Conservation (phyloP, 2,329 filamentous ascomycete species). For the Rhynchosporium secalis region DNA sequence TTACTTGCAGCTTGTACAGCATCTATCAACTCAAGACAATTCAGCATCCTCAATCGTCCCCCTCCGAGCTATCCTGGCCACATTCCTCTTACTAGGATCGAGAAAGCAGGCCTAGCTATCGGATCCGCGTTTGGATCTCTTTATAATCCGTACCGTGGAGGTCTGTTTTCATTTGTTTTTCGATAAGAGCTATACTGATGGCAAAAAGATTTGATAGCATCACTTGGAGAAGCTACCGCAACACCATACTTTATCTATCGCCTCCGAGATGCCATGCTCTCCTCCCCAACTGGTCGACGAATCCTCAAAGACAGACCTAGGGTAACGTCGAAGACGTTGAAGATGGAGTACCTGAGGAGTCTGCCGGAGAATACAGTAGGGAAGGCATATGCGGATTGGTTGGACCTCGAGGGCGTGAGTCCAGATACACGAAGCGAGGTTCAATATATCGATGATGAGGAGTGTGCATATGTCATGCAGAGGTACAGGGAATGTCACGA, state of each 20-base stretch:
- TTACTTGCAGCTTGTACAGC: conserved; percentile 32
- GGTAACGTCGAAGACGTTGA: conserved; percentile 72
- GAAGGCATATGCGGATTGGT: conserved; percentile 79
- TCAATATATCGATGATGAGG: conserved; percentile 88
- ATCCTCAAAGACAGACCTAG: conserved; percentile 89
- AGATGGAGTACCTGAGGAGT: conserved; percentile 65
- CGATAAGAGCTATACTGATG: neutral
- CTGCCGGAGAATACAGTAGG: conserved; percentile 77
- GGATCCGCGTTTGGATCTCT: conserved; percentile 64
- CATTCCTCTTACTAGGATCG: conserved; percentile 78
- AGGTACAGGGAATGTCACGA: conserved; percentile 96
- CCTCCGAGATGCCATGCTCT: conserved; percentile 89
- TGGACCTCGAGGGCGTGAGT: conserved; percentile 90
- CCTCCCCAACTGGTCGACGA: conserved; percentile 76
- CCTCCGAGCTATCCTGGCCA: conserved; percentile 58
- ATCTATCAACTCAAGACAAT: conserved; percentile 46
- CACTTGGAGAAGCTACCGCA: conserved; percentile 90
- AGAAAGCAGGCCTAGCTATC: conserved; percentile 70
- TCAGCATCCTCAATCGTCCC: conserved; percentile 84
- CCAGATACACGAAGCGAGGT: conserved; percentile 84
- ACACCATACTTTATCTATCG: conserved; percentile 94
- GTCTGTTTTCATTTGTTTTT: conserved; percentile 45
- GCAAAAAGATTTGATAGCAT: conserved; percentile 81
- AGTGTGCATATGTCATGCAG: conserved; percentile 98
- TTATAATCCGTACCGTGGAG: conserved; percentile 76